Evolutionary conservation across 2,329 filamentous ascomycete species (phyloP), one percentile per base, ranked within the genome.

Genomic region (Anisogramma anomala): DNA sequence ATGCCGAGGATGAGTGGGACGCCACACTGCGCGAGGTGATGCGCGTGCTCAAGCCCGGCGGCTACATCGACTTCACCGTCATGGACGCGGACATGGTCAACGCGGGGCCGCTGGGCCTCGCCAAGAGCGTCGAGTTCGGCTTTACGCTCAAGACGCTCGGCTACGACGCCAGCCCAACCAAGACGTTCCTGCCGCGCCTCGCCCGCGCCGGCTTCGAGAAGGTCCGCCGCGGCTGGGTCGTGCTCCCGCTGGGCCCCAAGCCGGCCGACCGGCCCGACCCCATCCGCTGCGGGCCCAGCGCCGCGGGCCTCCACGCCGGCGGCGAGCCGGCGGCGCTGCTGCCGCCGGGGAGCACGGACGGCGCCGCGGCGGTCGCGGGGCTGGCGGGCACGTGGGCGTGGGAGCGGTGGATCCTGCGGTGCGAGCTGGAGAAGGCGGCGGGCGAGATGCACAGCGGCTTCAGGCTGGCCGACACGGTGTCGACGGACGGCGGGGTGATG

Each of bases 341-440:
- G 52, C 67, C 77, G 0, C 59, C 62, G n/a, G 83, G 83, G 6
- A 82, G 74, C 52, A 86, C 82, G 0, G 74, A 79, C 36, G 75
- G 79, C 55, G 75, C 80, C 11, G 84, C 84, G 2, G 78, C 74
- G 52, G 68, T 94, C 49, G 82, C 84, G 10, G 88, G 88, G 15
- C 65, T 96, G 30, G 77, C 89, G 1, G 91, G 86, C 4, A 80
- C 82, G 19, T 91, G 87, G 79, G 79, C 80, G 58, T 98, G 88
- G 89, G 91, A 98, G 71, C 83, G 85, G 58, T 98, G 91, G 91
- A 74, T 96, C 59, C 65, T 95, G 50, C 84, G 86, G 55, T 73
- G 89, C 53, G 84, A 91, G 64, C 74, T 81, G 64, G 88, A 95
- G 67, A 91, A 74, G 60, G 68, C 69, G 4, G 68, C 85, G 55